A percentile compares a stretch with the other conserved stretches of the same genome.
Evolutionary conservation across 345 rosid species (phyloP).

Genomic region (Acer yangbiense): DNA sequence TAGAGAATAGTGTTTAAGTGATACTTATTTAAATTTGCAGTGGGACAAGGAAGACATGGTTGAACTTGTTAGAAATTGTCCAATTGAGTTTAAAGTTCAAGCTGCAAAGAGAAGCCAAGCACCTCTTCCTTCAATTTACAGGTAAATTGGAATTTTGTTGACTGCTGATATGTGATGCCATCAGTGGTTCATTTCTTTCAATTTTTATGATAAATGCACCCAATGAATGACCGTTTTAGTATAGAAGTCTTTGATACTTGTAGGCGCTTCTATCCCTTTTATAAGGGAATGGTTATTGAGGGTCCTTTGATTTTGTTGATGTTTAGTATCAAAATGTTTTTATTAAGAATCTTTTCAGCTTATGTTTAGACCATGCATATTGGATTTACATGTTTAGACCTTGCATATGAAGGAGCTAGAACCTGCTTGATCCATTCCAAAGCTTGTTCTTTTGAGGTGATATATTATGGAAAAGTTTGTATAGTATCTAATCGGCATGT

Average conservation of each 20-base stretch:
- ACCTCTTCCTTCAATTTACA: slow-evolving; percentile 67
- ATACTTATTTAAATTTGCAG: slow-evolving; percentile 37
- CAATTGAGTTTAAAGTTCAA: slow-evolving; percentile 85
- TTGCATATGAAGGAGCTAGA: slow-evolving; percentile 53
- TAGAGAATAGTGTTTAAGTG: background rate
- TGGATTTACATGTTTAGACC: too few relatives aligned
- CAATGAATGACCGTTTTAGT: background rate
- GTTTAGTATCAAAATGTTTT: background rate
- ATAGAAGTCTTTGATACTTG: background rate
- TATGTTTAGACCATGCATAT: background rate
- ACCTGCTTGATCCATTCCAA: slow-evolving; percentile 39
- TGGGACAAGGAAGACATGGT: slow-evolving; percentile 86
- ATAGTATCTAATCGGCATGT: background rate
- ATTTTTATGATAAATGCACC: background rate
- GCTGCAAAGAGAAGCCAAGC: slow-evolving; percentile 92
- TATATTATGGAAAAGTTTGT: too few relatives aligned
- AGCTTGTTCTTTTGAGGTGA: background rate
- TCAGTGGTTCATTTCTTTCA: background rate
- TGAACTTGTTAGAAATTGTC: slow-evolving; percentile 76
- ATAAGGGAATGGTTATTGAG: background rate
- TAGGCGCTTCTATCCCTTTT: background rate
- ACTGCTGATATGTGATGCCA: background rate
- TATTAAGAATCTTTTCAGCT: background rate
- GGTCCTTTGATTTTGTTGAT: background rate
- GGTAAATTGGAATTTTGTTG: slow-evolving; percentile 42